Base-by-base conservation (phyloP, 2,329 filamentous ascomycete genomes). In the Verticillium klebahnii region DNA sequence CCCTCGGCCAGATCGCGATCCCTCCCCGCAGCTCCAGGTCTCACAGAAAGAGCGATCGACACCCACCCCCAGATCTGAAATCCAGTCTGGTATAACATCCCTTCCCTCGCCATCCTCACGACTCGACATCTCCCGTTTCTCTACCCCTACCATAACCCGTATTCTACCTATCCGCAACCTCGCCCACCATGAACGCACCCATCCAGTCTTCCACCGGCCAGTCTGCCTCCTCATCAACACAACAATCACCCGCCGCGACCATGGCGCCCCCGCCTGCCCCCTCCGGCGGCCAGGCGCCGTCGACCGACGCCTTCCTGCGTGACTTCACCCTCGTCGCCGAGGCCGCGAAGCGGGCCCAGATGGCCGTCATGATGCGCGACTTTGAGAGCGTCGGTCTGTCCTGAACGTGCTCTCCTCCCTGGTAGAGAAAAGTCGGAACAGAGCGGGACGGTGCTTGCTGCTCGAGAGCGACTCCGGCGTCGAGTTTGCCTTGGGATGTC, bases 321-420 rank as follows among this genome's bases (percentile, higher is more conserved):
- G 89, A 96, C 75, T 91, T 94, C 71, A 94, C 85, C 62, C 85
- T 97, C 34, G 85, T 97, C 52, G 93, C 93, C 39, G 94, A 98
- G 80, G 94, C 94, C 2, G 94, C 93, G 54, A 97, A 96, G 77
- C 84, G 93, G 52, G 94, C 94, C 11, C 92, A 97, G 76, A 91
- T 97, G 82, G 92, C 92, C 52, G 88, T 93, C 70, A 80, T 97
- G 73, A 90, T 93, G 82, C 85, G 93, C 65, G 94, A 97, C 75
- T 83, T 98, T 71, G 92, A 92, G 70, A 85, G 87, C 66, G 83
- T 90, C 70, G 86, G 85, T 60, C 75, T 92, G 56, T 85, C 45
- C 12, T 50, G 45, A 50, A n/a, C 8, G 6, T 23, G 45, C 45
- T 23, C 19, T n/a, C n/a, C n/a, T 29, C 29, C 29, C 45, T 50